Conservation (phyloP, 1,139 yeast genomes). For the Kluyveromyces sp. region DNA sequence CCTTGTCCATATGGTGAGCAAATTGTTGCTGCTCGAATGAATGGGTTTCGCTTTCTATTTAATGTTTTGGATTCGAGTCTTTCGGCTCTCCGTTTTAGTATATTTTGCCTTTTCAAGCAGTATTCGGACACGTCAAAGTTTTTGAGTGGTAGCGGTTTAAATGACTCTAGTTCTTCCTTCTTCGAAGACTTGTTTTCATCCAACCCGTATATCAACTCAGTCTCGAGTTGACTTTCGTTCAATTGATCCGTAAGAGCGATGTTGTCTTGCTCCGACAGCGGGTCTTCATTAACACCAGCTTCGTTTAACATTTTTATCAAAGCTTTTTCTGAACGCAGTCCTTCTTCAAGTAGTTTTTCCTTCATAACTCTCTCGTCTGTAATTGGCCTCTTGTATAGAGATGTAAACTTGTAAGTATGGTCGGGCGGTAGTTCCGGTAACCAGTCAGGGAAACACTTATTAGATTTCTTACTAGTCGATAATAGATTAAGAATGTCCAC, state of each 20-base stretch:
- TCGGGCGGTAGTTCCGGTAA: constrained; percentile 89
- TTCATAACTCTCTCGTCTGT: constrained; percentile 67
- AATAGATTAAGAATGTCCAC: constrained; percentile 46
- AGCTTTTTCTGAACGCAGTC: constrained; percentile 72
- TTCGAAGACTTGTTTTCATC: constrained; percentile 5
- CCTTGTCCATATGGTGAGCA: constrained; percentile 9
- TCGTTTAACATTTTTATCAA: constrained; percentile 47
- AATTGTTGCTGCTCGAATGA: constrained; percentile 17
- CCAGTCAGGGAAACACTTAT: constrained; percentile 60
- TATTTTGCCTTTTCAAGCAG: constrained; percentile 40
- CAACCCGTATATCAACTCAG: constrained; percentile 13
- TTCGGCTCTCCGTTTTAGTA: constrained; percentile 26
- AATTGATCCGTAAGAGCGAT: constrained; percentile 12
- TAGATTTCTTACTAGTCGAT: constrained; percentile 45
- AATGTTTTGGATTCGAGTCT: constrained; percentile 28
- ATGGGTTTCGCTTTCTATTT: constrained; percentile 21
- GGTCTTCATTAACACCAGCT: constrained; percentile 15
- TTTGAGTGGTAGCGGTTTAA: constrained; percentile 21
- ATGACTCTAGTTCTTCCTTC: constrained; percentile 7
- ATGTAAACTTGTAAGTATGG: constrained; percentile 76
- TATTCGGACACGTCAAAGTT: constrained; percentile 49
- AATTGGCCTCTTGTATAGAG: constrained; percentile 54
- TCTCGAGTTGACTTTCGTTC: constrained; percentile 16
- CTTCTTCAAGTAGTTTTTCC: constrained; percentile 67
- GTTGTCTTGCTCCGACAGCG: constrained; percentile 13